Base-by-base conservation (phyloP, 176 grass and related monocot species). In the maize (Zea mays) region DNA sequence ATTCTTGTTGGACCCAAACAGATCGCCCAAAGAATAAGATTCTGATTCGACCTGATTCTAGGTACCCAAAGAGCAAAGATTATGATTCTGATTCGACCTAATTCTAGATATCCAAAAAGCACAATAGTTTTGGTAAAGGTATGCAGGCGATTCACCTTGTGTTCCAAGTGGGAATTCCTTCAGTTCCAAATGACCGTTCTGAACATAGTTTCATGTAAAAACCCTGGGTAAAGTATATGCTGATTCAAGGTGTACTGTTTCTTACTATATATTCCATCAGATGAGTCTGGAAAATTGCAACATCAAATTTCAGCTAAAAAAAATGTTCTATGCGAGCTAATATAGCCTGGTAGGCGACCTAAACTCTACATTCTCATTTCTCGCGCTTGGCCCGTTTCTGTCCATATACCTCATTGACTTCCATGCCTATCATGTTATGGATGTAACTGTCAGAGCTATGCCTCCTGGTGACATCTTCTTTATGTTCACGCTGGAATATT, bases 391-490 rank as follows among this genome's bases (percentile, higher is more conserved):
- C 5, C 15, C 36, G 45, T 50, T 34, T 42, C 71, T 72, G 69
- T 80, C 70, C 81, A 50, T 65, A 61, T 48, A 27, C 47, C 63
- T 72, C 43, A n/a, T 37, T 62, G 37, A 62, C 13, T 58, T 55
- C 44, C 66, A 14, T 2, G 67, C 45, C 54, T 83, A 72, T 70
- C 56, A 27, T 27, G 71, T 75, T 69, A 61, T 64, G 44, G 41
- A 63, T 70, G 81, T 42, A 76, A 64, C 43, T 52, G 45, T 69
- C 76, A 79, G 27, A 59, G 61, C 52, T 41, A 66, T 66, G 82
- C 62, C 81, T 81, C 71, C 48, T 66, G 8, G 58, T 85, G 55
- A n/a, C 6, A 74, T 11, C 38, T 85, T 45, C 55, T 66, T 79
- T 65, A 27, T 27, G 36, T 46, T 42, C 69, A 17, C 7, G 34